Base-by-base conservation (phyloP, 2,329 filamentous ascomycete species). In the Fusarium verticillioides region DNA sequence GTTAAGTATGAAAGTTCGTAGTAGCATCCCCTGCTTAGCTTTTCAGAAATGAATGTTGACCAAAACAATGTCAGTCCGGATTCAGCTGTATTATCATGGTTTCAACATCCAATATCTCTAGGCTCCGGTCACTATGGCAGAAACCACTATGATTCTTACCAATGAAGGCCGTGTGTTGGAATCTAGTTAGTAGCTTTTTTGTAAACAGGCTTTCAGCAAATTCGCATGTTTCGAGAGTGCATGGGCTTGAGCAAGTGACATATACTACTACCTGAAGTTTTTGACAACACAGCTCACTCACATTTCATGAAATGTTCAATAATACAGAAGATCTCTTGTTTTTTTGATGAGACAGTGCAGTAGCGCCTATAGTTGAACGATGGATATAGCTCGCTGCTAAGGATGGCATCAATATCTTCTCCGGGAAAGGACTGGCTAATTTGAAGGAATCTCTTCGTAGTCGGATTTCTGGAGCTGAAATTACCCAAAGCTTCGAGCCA, bases 401-500 rank as follows among this genome's bases (percentile, higher is more conserved):
- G 30, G 11, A 50, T 19, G 30, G 30, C 10, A 34, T 13, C 47
- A 19, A 19, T 18, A 13, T 4, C 21, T 19, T 28, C 16, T 13
- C 8, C 1, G 8, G 47, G 47, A 4, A 19, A 16, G 13, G 47
- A n/a, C 16, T 34, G 19, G 8, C 47, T 34, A 11, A 19, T n/a
- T 23, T 19, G 47, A 34, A 15, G 5, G 9, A 34, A 23, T 23
- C 30, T 50, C 11, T 19, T 34, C 11, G 11, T 16, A 34, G 16
- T 1, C 47, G 16, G 21, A 15, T 34, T 50, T 11, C n/a, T 19
- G 30, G n/a, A 50, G 16, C 8, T 23, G 6, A 2, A 4, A 15
- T 19, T 6, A 34, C 18, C 13, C 5, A 23, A 34, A 0, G 3
- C 1, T 34, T 5, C 8, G 2, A 19, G 16, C 4, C 23, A 11